These are phyloP conservation scores for Paramecium sonneborni DNA, from an alignment of 73 alveolate genomes.

Conservation along the genomic window DNA sequence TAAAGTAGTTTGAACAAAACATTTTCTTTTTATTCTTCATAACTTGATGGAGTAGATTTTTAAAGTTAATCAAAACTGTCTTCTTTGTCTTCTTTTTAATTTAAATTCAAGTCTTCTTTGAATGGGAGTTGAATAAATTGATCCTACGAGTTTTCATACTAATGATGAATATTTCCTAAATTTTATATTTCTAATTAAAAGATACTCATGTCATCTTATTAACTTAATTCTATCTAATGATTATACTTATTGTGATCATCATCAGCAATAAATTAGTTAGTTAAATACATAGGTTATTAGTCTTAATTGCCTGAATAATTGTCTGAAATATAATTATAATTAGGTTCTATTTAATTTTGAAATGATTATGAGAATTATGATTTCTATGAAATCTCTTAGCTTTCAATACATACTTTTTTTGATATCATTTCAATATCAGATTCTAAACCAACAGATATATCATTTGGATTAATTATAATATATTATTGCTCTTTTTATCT, in stretches of 20 bases:
- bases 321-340: background rate
- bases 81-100: background rate
- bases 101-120: background rate
- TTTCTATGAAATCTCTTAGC: background rate
- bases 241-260: background rate
- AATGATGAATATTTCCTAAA: background rate
- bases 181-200: background rate
- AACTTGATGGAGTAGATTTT: background rate
- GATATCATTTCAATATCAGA: background rate
- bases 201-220: background rate
- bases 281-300: background rate
- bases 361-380: background rate
- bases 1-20: background rate
- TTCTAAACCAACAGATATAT: background rate
- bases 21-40: background rate
- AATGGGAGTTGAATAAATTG: background rate
- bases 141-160: background rate
- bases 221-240: background rate
- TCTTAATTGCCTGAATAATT: background rate
- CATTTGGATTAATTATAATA: background rate
- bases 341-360: background rate
- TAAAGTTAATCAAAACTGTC: background rate
- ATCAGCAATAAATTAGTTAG: background rate
- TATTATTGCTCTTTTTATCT: background rate
- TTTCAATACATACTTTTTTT: background rate